Evolutionary conservation across 2,329 filamentous ascomycete genomes (phyloP).

Genomic region (Hymenoscyphus scutula): DNA sequence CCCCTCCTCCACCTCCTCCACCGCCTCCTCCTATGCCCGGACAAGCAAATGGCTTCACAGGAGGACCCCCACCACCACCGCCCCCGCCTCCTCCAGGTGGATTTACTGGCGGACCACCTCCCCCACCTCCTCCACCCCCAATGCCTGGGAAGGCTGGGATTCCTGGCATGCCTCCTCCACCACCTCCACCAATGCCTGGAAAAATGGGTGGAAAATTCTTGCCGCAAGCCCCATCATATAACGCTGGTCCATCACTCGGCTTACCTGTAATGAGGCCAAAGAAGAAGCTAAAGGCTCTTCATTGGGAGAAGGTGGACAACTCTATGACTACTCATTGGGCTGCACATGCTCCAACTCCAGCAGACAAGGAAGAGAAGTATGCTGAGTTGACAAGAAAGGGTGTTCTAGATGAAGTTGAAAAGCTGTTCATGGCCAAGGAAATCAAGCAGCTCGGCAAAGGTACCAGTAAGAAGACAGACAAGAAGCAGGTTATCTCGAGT

Average conservation of each 20-base stretch:
- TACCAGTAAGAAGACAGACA: slow-evolving; percentile 73
- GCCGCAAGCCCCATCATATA: slow-evolving; percentile 55
- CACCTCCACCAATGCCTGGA: slow-evolving; percentile 62
- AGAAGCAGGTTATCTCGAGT: slow-evolving; percentile 93
- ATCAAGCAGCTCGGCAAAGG: slow-evolving; percentile 80
- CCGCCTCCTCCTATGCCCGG: slow-evolving; percentile 42
- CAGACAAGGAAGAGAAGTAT: slow-evolving; percentile 94
- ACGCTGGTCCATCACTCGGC: slow-evolving; percentile 57
- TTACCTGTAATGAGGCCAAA: slow-evolving; percentile 84
- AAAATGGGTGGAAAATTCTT: slow-evolving; percentile 75
- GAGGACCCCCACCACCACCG: slow-evolving; percentile 39
- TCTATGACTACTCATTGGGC: slow-evolving; percentile 93
- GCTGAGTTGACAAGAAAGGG: slow-evolving; percentile 89
- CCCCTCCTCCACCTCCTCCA: slow-evolving; percentile 42
- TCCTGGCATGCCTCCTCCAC: slow-evolving; percentile 52
- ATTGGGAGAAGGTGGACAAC: slow-evolving; percentile 98
- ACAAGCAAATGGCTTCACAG: slow-evolving; percentile 31
- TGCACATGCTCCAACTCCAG: slow-evolving; percentile 76
- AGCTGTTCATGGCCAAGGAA: slow-evolving; percentile 95
- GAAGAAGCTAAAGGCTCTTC: slow-evolving; percentile 98
- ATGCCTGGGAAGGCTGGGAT: slow-evolving; percentile 44
- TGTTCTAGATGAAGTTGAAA: slow-evolving; percentile 96
- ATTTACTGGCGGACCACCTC: slow-evolving; percentile 39
- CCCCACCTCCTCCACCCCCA: slow-evolving; percentile 45
- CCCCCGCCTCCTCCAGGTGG: slow-evolving; percentile 45